Percentiles rank a stretch among this genome's conserved stretches.
Evolutionary conservation across 2,329 filamentous ascomycete genomes (phyloP).

Genomic region (Talaromyces pinophilus): DNA sequence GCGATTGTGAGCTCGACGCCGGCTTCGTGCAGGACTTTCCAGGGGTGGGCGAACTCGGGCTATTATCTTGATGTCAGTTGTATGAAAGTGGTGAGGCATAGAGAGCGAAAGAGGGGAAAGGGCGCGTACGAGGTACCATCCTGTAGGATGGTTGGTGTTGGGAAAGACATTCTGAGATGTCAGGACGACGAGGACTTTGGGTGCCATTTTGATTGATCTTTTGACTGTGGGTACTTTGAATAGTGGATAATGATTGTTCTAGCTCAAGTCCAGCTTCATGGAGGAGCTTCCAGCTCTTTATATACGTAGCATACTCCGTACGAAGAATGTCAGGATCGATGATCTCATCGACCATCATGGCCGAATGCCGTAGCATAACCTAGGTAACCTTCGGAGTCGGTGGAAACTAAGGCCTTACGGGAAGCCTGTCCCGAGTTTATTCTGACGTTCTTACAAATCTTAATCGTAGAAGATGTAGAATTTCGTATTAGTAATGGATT

Average conservation of each 20-base stretch:
- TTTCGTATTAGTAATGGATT: neutral
- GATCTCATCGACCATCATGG: slow-evolving; percentile 13
- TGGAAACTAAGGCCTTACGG: slow-evolving; percentile 17
- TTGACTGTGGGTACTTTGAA: neutral
- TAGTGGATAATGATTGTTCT: neutral
- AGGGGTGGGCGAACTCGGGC: slow-evolving; percentile 65
- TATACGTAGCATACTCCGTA: neutral
- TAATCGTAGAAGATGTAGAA: neutral
- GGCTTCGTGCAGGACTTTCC: slow-evolving; percentile 55
- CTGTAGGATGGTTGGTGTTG: slow-evolving; percentile 55
- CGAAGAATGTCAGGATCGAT: neutral
- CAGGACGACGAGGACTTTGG: slow-evolving; percentile 70
- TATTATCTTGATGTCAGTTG: slow-evolving; percentile 26
- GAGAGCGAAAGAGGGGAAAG: neutral
- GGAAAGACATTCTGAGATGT: slow-evolving; percentile 60
- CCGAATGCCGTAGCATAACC: neutral
- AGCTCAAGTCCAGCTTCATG: neutral
- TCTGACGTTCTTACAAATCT: neutral
- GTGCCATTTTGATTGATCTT: slow-evolving; percentile 30
- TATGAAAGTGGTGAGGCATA: no score
- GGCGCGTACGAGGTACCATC: slow-evolving; percentile 66
- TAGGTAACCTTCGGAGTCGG: neutral
- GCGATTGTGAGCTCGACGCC: slow-evolving; percentile 59
- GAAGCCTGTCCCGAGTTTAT: neutral
- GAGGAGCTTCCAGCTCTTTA: neutral